Percentiles rank a stretch among this genome's conserved stretches.
These are phyloP conservation scores for Abrus pulchellus DNA, from an alignment of 306 rosid species.

Conservation along the genomic window DNA sequence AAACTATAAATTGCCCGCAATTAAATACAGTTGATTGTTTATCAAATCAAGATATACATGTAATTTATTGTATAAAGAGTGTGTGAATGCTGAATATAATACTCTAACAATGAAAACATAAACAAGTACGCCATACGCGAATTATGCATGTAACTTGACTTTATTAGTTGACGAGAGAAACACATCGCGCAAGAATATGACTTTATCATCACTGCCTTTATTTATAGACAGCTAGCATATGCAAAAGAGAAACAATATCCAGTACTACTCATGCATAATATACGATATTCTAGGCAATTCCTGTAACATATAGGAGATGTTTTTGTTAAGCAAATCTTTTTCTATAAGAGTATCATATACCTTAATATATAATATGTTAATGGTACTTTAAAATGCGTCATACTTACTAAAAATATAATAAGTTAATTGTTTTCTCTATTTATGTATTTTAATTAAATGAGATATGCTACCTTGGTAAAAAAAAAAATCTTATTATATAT, in stretches of 20 bases:
- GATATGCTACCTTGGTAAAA: not conserved
- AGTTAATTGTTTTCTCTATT: not conserved
- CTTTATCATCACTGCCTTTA: not conserved
- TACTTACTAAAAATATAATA: not conserved
- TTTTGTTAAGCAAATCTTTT: not conserved
- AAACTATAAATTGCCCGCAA: not conserved
- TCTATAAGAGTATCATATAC: not conserved
- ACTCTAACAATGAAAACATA: not conserved
- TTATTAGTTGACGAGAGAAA: conserved; percentile 6
- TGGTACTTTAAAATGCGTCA: not conserved
- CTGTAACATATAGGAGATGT: not conserved
- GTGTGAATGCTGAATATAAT: not conserved
- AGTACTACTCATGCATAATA: too few relatives aligned
- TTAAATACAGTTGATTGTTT: not conserved
- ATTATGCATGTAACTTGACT: conserved; percentile 10
- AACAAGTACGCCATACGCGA: not conserved
- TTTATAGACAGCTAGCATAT: not conserved
- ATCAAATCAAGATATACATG: not conserved
- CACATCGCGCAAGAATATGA: not conserved
- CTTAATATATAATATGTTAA: too few relatives aligned
- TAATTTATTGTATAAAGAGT: not conserved
- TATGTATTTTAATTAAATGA: not conserved
- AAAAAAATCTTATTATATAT: not conserved
- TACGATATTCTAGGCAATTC: not conserved
- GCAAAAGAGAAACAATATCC: not conserved